These are phyloP conservation scores for Moricandia moricandioides DNA, from an alignment of 345 rosid genomes.

Conservation along the genomic window DNA sequence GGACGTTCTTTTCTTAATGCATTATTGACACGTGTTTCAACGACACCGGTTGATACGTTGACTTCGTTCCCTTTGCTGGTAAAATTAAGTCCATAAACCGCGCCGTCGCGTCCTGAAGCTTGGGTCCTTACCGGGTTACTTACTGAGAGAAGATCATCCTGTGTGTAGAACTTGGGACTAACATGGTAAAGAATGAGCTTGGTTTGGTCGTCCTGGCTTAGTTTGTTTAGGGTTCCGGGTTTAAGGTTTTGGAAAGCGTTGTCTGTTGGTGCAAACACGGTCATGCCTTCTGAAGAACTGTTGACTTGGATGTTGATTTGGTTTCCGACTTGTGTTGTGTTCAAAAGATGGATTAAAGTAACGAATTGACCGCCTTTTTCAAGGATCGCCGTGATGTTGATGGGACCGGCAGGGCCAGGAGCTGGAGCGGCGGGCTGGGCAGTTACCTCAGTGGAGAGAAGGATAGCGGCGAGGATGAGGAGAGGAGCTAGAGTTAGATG, in stretches of 20 bases:
- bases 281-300: slow-evolving; percentile 69
- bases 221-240: slow-evolving; percentile 49
- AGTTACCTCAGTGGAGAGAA: slow-evolving; percentile 23
- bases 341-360: slow-evolving; percentile 53
- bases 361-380: slow-evolving; percentile 65
- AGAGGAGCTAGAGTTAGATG: slow-evolving; percentile 32
- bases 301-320: slow-evolving; percentile 71
- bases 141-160: slow-evolving; percentile 50
- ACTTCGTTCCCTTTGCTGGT: slow-evolving; percentile 70
- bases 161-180: slow-evolving; percentile 52
- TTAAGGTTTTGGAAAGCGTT: slow-evolving; percentile 76
- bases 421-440: slow-evolving; percentile 46
- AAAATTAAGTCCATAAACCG: slow-evolving; percentile 57
- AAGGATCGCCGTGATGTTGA: slow-evolving; percentile 72
- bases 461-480: slow-evolving; percentile 34
- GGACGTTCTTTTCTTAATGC: slow-evolving; percentile 50
- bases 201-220: slow-evolving; percentile 48
- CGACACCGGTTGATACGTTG: slow-evolving; percentile 66
- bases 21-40: slow-evolving; percentile 64
- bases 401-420: slow-evolving; percentile 54
- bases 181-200: slow-evolving; percentile 64
- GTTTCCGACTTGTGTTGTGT: slow-evolving; percentile 48
- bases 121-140: slow-evolving; percentile 80
- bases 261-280: slow-evolving; percentile 82
- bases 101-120: slow-evolving; percentile 48